Base-by-base conservation (phyloP, 345 rosid genomes). In the Mangifera indica region DNA sequence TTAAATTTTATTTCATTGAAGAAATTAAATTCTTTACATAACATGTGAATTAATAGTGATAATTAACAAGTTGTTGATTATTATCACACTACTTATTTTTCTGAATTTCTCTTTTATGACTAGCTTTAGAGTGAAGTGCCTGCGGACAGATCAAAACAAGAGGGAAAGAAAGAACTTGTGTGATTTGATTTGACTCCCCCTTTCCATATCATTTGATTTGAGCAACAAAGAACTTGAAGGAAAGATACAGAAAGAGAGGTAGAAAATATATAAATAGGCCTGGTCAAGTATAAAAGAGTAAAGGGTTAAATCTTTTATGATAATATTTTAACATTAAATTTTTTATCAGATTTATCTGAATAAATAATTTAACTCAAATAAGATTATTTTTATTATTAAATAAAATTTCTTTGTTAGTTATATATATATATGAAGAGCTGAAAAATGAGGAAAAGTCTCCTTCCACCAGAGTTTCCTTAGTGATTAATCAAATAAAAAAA, bases 381-480 rank as follows among this genome's bases (percentile, higher is more conserved):
- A n/a, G n/a, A n/a, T n/a, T n/a, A n/a, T n/a, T n/a, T n/a, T n/a
- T n/a, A n/a, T n/a, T n/a, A n/a, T n/a, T n/a, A n/a, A n/a, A n/a
- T n/a, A n/a, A n/a, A n/a, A n/a, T n/a, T n/a, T n/a, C n/a, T n/a
- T n/a, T n/a, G n/a, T n/a, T n/a, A 4, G 25, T 53, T 4, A 53
- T 45, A 37, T 56, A 37, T 63, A 52, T 37, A 24, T 5, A 18
- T 3, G 51, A 87, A 81, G 92, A 84, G 85, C 83, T 78, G 91
- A 81, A 82, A 81, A 86, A 83, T 90, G 88, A 90, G 94, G 93
- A 87, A 93, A 88, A 84, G 88, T 91, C 92, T 82, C 68, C 91
- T 87, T 88, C 91, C 81, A 67, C 73, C 77, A 80, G 78, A 73
- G 75, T 79, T 70, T 3, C 7, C 1, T 37, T 0, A 7, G 42